Evolutionary conservation across 805 yeast species (phyloP).

Genomic region (Kuraishia molischiana): DNA sequence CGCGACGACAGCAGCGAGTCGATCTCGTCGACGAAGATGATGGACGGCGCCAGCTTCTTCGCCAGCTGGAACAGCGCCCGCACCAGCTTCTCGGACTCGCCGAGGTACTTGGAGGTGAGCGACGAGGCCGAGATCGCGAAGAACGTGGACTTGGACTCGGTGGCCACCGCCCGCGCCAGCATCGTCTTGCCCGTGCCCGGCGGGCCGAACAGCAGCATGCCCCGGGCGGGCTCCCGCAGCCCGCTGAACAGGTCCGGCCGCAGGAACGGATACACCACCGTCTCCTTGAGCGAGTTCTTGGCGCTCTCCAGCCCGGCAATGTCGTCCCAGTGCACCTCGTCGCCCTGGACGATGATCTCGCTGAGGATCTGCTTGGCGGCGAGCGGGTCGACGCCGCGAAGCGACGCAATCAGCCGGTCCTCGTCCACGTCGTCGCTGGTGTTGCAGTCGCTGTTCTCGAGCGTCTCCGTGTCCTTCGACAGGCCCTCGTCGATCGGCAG

Average conservation of each 20-base stretch:
- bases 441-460: conserved; percentile 11
- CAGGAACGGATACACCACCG: conserved; percentile 91
- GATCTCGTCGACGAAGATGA: conserved; percentile 92
- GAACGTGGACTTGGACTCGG: conserved; percentile 88
- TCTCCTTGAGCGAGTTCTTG: conserved; percentile 80
- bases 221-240: conserved; percentile 86
- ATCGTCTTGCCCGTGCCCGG: conserved; percentile 99
- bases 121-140: conserved; percentile 88
- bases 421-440: conserved; percentile 11
- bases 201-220: conserved; percentile 95
- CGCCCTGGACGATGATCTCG: conserved; percentile 84
- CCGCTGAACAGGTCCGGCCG: conserved; percentile 91
- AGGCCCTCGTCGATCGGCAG: conserved; percentile 9
- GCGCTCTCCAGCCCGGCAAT: conserved; percentile 90
- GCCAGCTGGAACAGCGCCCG: conserved; percentile 83
- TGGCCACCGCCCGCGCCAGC: conserved; percentile 95
- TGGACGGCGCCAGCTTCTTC: conserved; percentile 78
- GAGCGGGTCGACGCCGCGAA: conserved; percentile 63
- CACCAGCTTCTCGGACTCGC: conserved; percentile 91
- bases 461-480: conserved; percentile 19
- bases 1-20: conserved; percentile 83
- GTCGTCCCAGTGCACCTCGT: conserved; percentile 90
- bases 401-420: conserved; percentile 29
- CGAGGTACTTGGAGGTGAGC: conserved; percentile 77
- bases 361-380: conserved; percentile 81